Evolutionary conservation across 106 monocot species (phyloP), one percentile per base, ranked within the genome.

Genomic region (Dendrobium chrysotoxum): DNA sequence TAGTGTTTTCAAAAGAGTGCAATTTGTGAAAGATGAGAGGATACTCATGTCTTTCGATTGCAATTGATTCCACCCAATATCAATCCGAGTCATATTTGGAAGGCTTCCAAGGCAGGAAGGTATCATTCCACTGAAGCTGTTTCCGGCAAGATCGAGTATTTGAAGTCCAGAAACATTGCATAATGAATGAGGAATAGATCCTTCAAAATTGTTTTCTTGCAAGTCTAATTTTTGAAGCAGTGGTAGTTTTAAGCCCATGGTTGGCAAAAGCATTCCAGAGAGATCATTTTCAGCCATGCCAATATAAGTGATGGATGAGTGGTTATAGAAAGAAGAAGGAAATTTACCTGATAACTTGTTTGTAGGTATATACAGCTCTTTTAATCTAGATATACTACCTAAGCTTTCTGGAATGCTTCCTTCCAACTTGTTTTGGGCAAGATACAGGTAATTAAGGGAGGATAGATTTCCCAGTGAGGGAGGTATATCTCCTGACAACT

Each of bases 291-390:
- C 7, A 20, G 21, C 10, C 71, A 71, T 15, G 15, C 7, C 8
- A 17, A 80, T 31, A 41, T 61, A 40, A 75, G 9, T 23, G 81
- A 58, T 58, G 38, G 25, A 57, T 35, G 86, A 86, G 7, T 84
- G 40, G 46, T 77, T 45, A 40, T 84, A 6, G 16, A 70, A 25
- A 55, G 73, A 67, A 84, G 55, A 53, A 38, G 86, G 89, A 53
- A 89, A 77, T 21, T 13, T 12, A 16, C 86, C 86, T 21, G 89
- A 81, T 16, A 84, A 65, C 5, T 61, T 76, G 47, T 89, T 89
- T 1, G 21, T 41, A n/a, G 75, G 58, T 18, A 61, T 9, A 40
- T 75, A 74, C 4, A 75, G 42, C 42, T 45, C 44, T 45, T 23
- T 41, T 23, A 81, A 28, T 17, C 5, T 28, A 75, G 23, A 25